These are phyloP conservation scores for Pseudocercospora crystallina DNA, from an alignment of 2,329 filamentous ascomycete genomes.

Conservation along the genomic window DNA sequence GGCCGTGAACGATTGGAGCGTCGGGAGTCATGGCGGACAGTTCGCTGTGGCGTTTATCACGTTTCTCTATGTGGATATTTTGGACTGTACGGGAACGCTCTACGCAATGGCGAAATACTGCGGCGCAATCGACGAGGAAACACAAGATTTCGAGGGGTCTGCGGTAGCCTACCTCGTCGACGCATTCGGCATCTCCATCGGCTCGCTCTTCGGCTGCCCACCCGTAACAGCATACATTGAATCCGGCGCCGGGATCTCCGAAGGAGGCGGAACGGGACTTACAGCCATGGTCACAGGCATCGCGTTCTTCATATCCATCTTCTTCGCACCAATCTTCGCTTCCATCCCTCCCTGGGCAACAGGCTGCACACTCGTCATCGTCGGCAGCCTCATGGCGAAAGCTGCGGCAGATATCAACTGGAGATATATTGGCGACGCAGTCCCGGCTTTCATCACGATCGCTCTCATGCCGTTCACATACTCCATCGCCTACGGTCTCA, in stretches of 20 bases:
- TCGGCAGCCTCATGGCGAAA: slow-evolving; percentile 83
- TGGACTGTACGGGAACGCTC: slow-evolving; percentile 81
- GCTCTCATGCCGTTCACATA: slow-evolving; percentile 88
- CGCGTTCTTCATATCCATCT: slow-evolving; percentile 83
- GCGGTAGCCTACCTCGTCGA: slow-evolving; percentile 82
- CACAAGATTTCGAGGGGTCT: slow-evolving; percentile 84
- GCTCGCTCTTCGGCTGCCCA: slow-evolving; percentile 72
- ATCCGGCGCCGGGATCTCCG: slow-evolving; percentile 84
- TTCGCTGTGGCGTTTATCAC: slow-evolving; percentile 84
- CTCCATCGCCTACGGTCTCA: slow-evolving; percentile 82
- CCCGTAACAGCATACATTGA: slow-evolving; percentile 81
- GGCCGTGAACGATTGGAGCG: slow-evolving; percentile 71
- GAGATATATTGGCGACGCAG: slow-evolving; percentile 78
- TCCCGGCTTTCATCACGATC: slow-evolving; percentile 82
- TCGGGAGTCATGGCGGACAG: slow-evolving; percentile 67
- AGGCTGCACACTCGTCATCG: slow-evolving; percentile 81
- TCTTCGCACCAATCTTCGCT: slow-evolving; percentile 88
- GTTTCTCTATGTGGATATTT: slow-evolving; percentile 86
- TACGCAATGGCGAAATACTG: slow-evolving; percentile 89
- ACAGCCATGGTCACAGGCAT: slow-evolving; percentile 76
- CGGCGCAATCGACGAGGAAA: slow-evolving; percentile 74
- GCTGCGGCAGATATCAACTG: slow-evolving; percentile 84
- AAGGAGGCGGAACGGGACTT: slow-evolving; percentile 82
- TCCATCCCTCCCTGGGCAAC: slow-evolving; percentile 89
- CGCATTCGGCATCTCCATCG: slow-evolving; percentile 77